These are phyloP conservation scores for Celoporthe dispersa DNA, from an alignment of 2,329 filamentous ascomycete species.

Conservation along the genomic window DNA sequence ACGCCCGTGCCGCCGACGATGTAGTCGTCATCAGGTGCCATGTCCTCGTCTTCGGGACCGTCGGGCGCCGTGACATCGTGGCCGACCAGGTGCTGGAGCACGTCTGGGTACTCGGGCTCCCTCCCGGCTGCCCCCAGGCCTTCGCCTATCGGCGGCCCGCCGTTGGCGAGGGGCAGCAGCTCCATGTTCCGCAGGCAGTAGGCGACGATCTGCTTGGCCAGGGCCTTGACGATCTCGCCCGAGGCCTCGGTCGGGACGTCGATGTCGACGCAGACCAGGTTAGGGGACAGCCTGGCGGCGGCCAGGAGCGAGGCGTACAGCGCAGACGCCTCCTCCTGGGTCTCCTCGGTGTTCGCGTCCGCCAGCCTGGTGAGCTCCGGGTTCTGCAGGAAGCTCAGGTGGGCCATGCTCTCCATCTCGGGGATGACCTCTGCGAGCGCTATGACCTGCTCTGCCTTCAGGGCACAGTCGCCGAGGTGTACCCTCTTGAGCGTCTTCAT, in stretches of 20 bases:
- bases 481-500: conserved; percentile 79
- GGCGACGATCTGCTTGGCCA: conserved; percentile 92
- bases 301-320: conserved; percentile 90
- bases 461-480: conserved; percentile 81
- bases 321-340: conserved; percentile 91
- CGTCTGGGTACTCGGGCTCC: conserved; percentile 69
- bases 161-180: conserved; percentile 65
- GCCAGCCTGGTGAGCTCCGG: conserved; percentile 71
- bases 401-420: conserved; percentile 79
- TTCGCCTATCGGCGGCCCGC: conserved; percentile 49
- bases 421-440: conserved; percentile 88
- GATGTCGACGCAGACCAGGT: conserved; percentile 87
- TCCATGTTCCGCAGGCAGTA: conserved; percentile 95
- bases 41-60: conserved; percentile 63
- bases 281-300: conserved; percentile 80
- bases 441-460: conserved; percentile 88
- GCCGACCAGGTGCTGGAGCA: conserved; percentile 85
- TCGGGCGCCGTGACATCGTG: conserved; percentile 58
- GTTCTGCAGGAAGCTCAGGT: conserved; percentile 88
- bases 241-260: conserved; percentile 81
- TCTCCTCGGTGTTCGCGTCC: conserved; percentile 74
- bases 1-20: conserved; percentile 95
- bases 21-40: conserved; percentile 88
- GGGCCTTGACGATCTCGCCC: conserved; percentile 88
- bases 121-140: conserved; percentile 34